Evolutionary conservation across 441 rosid genomes (phyloP).

Genomic region (Adansonia rubrostipa): DNA sequence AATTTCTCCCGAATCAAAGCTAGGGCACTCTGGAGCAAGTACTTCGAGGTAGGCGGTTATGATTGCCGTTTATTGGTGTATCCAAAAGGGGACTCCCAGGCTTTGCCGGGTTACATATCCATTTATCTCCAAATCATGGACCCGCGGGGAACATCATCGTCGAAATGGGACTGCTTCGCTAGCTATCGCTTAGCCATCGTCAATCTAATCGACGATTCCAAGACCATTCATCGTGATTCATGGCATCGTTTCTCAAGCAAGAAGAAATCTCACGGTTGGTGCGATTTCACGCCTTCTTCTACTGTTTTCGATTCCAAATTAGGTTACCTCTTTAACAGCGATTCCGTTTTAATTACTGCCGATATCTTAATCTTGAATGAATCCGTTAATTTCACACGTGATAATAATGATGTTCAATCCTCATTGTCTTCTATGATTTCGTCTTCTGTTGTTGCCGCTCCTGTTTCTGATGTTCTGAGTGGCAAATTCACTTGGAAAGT

Average conservation of each 20-base stretch:
- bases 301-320: constrained; percentile 81
- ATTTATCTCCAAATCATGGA: constrained; percentile 97
- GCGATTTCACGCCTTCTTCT: constrained; percentile 91
- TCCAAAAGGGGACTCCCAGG: constrained; percentile 98
- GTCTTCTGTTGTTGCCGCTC: constrained; percentile 57
- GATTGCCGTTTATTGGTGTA: constrained; percentile 94
- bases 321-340: constrained; percentile 80
- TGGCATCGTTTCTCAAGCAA: constrained; percentile 96
- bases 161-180: constrained; percentile 99
- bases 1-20: constrained; percentile 84
- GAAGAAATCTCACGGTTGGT: constrained; percentile 99
- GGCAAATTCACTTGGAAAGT: constrained; percentile 99
- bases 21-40: constrained; percentile 93
- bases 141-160: constrained; percentile 83
- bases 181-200: constrained; percentile 91
- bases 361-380: constrained; percentile 90
- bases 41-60: constrained; percentile 98
- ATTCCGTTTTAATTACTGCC: constrained; percentile 78
- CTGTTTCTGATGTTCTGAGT: constrained; percentile 80
- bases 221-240: constrained; percentile 90
- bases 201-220: constrained; percentile 78
- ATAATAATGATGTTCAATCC: constrained; percentile 67
- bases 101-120: constrained; percentile 93
- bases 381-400: constrained; percentile 78
- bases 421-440: constrained; percentile 44